phyloP scores from a whole-genome alignment of 352 stramenopile genomes.

The Phytophthora pini region DNA sequence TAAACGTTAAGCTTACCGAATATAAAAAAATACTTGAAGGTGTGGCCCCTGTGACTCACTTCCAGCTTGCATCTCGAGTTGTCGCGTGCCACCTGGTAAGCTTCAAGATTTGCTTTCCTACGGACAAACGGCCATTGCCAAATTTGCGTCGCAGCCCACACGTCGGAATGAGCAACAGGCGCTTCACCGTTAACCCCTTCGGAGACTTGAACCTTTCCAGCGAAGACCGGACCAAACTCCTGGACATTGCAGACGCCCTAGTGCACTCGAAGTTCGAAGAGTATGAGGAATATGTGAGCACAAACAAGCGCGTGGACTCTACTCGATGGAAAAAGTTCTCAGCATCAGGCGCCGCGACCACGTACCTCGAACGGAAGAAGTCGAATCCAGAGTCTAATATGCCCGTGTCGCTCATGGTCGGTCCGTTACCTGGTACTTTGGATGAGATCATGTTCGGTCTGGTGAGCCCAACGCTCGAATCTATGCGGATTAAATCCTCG shows the following conservation, averaged over 20 bases:
- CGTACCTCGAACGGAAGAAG: conserved; percentile 18
- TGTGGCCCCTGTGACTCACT: neutral
- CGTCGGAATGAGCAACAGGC: conserved; percentile 4
- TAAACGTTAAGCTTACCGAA: no score
- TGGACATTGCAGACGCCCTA: conserved; percentile 9
- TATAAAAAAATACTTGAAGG: no score
- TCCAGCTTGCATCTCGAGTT: neutral
- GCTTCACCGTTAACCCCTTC: neutral
- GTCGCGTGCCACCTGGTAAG: conserved; percentile 4
- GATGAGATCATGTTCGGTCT: conserved; percentile 46
- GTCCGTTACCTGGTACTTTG: conserved; percentile 29
- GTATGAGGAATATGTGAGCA: conserved; percentile 18
- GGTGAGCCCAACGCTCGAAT: conserved; percentile 31
- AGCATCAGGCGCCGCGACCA: conserved; percentile 2
- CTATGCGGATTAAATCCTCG: conserved; percentile 26
- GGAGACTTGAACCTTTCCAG: neutral
- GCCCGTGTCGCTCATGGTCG: conserved; percentile 24
- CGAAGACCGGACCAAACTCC: conserved; percentile 18
- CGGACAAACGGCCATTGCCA: neutral
- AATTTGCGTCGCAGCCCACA: neutral
- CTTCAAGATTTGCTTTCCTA: conserved; percentile 6
- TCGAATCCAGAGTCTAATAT: conserved; percentile 23
- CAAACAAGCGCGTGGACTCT: conserved; percentile 12
- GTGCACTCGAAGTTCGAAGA: conserved; percentile 21
- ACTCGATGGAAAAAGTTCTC: conserved; percentile 23